A percentile compares a stretch with the other conserved stretches of the same genome.
These are phyloP conservation scores for Beverwykella pulmonaria DNA, from an alignment of 495 filamentous ascomycete genomes.

Conservation along the genomic window DNA sequence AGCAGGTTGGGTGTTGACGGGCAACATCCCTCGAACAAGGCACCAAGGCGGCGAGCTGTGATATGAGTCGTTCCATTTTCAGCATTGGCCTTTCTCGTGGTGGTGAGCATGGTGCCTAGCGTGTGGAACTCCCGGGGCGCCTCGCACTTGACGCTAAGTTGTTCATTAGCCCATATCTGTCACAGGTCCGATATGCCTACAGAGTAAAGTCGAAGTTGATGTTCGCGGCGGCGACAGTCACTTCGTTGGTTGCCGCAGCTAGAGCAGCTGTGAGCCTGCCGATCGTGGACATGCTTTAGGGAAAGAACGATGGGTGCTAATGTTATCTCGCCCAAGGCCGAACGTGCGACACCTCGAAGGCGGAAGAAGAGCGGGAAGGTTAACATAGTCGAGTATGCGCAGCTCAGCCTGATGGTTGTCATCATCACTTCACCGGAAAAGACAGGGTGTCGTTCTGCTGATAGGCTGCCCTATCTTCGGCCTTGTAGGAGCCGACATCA, in stretches of 20 bases:
- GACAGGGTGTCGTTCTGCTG: too few species aligned
- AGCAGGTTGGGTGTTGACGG: constrained; percentile 13
- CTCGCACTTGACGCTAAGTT: constrained; percentile 6
- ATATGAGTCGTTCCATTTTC: constrained; percentile 11
- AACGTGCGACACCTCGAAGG: too few species aligned
- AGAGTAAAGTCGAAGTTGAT: constrained; percentile 34
- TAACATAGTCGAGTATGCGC: too few species aligned
- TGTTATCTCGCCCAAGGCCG: too few species aligned
- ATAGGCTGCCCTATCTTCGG: too few species aligned
- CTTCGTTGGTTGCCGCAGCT: constrained; percentile 4
- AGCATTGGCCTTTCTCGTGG: not conserved
- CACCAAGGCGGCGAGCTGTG: constrained; percentile 8
- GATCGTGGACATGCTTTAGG: not conserved
- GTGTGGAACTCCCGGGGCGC: constrained; percentile 14
- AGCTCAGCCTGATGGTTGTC: too few species aligned
- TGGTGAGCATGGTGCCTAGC: constrained; percentile 4
- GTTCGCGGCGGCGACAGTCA: constrained; percentile 10
- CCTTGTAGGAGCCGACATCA: too few species aligned
- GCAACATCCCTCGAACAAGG: constrained; percentile 4
- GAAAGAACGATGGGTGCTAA: too few species aligned
- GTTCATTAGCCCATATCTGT: too few species aligned
- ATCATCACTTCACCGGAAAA: too few species aligned
- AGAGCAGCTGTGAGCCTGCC: constrained; percentile 1
- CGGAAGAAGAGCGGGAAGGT: too few species aligned
- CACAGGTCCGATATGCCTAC: too few species aligned